phyloP scores from a whole-genome alignment of 2,329 filamentous ascomycete species.

The Ustilaginoidea virens region DNA sequence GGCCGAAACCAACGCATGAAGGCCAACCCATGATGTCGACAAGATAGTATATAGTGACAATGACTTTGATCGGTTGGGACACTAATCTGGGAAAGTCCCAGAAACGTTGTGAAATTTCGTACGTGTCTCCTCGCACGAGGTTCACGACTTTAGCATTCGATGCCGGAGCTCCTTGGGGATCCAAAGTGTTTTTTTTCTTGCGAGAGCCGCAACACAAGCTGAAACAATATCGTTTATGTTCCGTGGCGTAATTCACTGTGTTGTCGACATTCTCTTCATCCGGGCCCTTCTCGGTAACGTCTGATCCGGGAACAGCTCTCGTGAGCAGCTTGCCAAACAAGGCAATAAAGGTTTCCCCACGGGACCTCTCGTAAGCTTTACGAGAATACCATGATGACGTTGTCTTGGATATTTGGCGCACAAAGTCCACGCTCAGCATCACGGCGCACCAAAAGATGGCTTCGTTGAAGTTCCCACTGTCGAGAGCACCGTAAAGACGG shows the following conservation, averaged over 20 bases:
- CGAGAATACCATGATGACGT: slow-evolving; percentile 61
- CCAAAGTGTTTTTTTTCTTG: slow-evolving; percentile 5
- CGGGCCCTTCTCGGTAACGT: slow-evolving; percentile 19
- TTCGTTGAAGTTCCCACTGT: slow-evolving; percentile 13
- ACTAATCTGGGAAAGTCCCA: slow-evolving; percentile 75
- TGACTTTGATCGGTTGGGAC: slow-evolving; percentile 60
- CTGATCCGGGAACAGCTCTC: slow-evolving; percentile 21
- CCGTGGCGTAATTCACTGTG: background rate
- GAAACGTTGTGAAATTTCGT: slow-evolving; percentile 69
- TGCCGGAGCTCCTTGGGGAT: slow-evolving; percentile 35
- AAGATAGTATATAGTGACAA: slow-evolving; percentile 47
- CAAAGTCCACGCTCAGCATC: slow-evolving; percentile 18
- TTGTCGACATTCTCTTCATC: slow-evolving; percentile 6
- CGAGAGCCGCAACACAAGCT: slow-evolving; percentile 9
- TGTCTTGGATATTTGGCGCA: slow-evolving; percentile 20
- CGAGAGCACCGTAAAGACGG: slow-evolving; percentile 19
- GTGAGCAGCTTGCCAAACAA: slow-evolving; percentile 23
- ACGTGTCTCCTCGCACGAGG: slow-evolving; percentile 67
- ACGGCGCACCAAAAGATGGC: slow-evolving; percentile 21
- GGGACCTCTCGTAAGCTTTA: slow-evolving; percentile 66
- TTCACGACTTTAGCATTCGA: slow-evolving; percentile 88
- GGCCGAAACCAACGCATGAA: slow-evolving; percentile 56
- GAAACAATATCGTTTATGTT: slow-evolving; percentile 7
- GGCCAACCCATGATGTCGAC: slow-evolving; percentile 68
- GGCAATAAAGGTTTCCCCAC: slow-evolving; percentile 46